Evolutionary conservation across 345 rosid genomes (phyloP).

Genomic region (Zanthoxylum bungeanum): DNA sequence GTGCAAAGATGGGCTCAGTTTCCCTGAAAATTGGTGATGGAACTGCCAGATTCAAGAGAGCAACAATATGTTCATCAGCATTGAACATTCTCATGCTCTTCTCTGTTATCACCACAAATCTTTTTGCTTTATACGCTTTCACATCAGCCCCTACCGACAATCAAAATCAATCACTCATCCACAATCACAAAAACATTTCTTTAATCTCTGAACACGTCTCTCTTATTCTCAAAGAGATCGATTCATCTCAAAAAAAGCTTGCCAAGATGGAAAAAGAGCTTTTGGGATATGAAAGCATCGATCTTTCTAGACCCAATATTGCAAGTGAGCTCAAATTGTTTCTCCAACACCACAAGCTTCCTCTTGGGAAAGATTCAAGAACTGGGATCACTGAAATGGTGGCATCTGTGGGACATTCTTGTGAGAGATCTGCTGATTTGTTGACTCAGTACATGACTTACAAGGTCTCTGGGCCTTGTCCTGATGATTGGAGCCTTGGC

Average conservation of each 20-base stretch:
- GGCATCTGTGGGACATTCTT: constrained; percentile 89
- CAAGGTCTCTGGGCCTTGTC: constrained; percentile 64
- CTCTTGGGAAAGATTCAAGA: constrained; percentile 73
- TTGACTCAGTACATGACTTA: constrained; percentile 81
- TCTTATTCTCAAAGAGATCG: constrained; percentile 76
- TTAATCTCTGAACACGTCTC: constrained; percentile 87
- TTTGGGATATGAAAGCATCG: constrained; percentile 75
- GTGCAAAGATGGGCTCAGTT: constrained; percentile 71
- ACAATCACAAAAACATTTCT: constrained; percentile 55
- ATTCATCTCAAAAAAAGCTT: constrained; percentile 78
- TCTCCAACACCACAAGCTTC: constrained; percentile 74
- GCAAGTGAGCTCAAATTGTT: constrained; percentile 63
- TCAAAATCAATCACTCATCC: constrained; percentile 18
- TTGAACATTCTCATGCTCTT: constrained; percentile 87
- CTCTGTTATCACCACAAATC: constrained; percentile 84
- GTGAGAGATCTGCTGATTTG: constrained; percentile 83
- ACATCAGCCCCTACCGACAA: constrained; percentile 46
- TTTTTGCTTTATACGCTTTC: constrained; percentile 94
- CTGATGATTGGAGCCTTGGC: constrained; percentile 78
- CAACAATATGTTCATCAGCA: constrained; percentile 76
- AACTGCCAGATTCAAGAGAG: constrained; percentile 83
- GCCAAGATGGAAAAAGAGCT: constrained; percentile 88
- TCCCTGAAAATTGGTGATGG: constrained; percentile 92
- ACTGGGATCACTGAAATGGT: constrained; percentile 93
- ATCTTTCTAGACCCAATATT: constrained; percentile 78